Conservation (phyloP, 495 filamentous ascomycete species). For the Neurospora tetraspora region DNA sequence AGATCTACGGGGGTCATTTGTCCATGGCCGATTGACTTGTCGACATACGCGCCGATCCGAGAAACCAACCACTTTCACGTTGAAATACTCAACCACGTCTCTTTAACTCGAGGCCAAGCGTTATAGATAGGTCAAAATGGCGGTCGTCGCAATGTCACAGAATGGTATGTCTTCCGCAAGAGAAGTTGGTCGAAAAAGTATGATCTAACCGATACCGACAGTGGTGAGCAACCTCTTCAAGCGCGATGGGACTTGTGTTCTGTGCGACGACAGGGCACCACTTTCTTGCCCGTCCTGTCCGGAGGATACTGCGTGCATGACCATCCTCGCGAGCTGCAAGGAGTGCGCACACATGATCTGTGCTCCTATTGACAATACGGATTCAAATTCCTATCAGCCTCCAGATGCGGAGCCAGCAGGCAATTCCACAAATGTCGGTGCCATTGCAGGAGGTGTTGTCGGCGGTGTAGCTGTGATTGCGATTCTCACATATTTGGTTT, state of each 20-base stretch:
- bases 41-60: constrained; percentile 6
- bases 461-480: constrained; percentile 63
- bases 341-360: constrained; percentile 33
- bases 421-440: constrained; percentile 55
- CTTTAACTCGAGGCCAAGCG: not conserved
- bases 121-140: constrained; percentile 5
- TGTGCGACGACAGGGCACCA: constrained; percentile 12
- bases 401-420: constrained; percentile 9
- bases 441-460: constrained; percentile 77
- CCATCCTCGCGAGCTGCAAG: constrained; percentile 23
- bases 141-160: constrained; percentile 1
- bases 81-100: not conserved
- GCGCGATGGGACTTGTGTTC: constrained; percentile 11
- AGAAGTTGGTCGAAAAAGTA: not conserved
- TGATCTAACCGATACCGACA: not conserved
- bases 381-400: constrained; percentile 16
- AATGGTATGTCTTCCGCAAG: constrained; percentile 2
- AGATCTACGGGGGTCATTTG: constrained; percentile 13
- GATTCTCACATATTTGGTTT: constrained; percentile 66
- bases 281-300: constrained; percentile 18
- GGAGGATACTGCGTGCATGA: constrained; percentile 22
- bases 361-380: constrained; percentile 3
- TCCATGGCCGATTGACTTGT: constrained; percentile 3
- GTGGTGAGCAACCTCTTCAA: constrained; percentile 6
- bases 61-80: not conserved